These are phyloP conservation scores for Lactarius akahatsu DNA, from an alignment of 768 basidiomycete genomes.

Conservation along the genomic window DNA sequence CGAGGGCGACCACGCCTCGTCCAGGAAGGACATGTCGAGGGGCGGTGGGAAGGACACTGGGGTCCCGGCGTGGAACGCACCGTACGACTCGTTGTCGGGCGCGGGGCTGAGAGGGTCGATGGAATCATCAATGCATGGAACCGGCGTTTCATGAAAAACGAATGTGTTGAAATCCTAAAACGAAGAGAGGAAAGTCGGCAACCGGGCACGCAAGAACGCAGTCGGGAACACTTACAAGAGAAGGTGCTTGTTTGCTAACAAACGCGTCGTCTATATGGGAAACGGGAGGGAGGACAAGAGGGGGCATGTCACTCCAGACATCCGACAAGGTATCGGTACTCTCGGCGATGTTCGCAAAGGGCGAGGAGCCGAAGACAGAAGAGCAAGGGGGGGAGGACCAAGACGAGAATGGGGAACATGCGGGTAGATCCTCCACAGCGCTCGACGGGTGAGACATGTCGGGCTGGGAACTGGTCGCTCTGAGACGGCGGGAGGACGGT, in stretches of 20 bases:
- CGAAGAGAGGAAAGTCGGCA: not conserved
- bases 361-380: constrained; percentile 13
- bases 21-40: constrained; percentile 26
- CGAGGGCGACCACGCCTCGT: constrained; percentile 17
- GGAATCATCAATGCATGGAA: constrained; percentile 26
- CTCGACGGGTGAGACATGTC: constrained; percentile 21
- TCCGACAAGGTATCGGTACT: constrained; percentile 11
- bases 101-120: constrained; percentile 28
- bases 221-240: constrained; percentile 26
- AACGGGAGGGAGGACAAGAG: constrained; percentile 26
- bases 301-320: constrained; percentile 27
- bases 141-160: constrained; percentile 28
- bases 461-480: constrained; percentile 29
- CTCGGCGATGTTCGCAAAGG: constrained; percentile 16
- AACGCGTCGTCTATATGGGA: constrained; percentile 7
- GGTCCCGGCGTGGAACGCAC: constrained; percentile 17
- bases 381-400: not conserved
- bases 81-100: not conserved
- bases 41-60: constrained; percentile 7
- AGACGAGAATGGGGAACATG: not conserved
- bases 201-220: not conserved
- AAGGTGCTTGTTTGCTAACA: constrained; percentile 20
- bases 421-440: not conserved
- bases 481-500: constrained; percentile 21
- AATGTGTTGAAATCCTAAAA: constrained; percentile 28